Evolutionary conservation across 1,284 basidiomycete genomes (phyloP).

Genomic region (Phellinidium pouzarii): DNA sequence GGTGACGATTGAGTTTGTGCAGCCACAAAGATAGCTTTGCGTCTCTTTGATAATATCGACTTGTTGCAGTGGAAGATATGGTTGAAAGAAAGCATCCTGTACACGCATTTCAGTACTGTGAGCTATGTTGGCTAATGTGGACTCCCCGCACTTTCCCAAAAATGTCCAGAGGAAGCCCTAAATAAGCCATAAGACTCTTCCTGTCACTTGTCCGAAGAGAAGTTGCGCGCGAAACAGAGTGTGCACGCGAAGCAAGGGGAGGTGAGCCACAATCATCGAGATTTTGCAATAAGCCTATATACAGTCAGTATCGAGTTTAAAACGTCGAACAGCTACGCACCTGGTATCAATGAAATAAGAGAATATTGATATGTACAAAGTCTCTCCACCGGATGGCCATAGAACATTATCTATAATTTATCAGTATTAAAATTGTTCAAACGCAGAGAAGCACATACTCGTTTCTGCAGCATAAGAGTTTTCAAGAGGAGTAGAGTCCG

Average conservation of each 20-base stretch:
- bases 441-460: conserved; percentile 39
- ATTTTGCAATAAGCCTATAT: conserved; percentile 71
- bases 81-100: conserved; percentile 93
- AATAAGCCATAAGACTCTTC: conserved; percentile 85
- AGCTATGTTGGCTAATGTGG: not conserved
- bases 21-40: conserved; percentile 83
- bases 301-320: not conserved
- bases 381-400: conserved; percentile 93
- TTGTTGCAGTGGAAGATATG: conserved; percentile 94
- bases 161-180: conserved; percentile 85
- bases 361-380: conserved; percentile 98
- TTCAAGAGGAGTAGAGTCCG: conserved; percentile 93
- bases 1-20: conserved; percentile 94
- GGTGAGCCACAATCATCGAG: conserved; percentile 93
- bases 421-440: not conserved
- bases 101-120: conserved; percentile 1
- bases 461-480: conserved; percentile 87
- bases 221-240: conserved; percentile 63
- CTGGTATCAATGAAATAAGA: conserved; percentile 77
- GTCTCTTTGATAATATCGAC: conserved; percentile 82
- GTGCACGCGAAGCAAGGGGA: conserved; percentile 65
- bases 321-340: conserved; percentile 31
- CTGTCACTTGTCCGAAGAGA: conserved; percentile 87
- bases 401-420: conserved; percentile 81
- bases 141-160: conserved; percentile 61